phyloP scores from a whole-genome alignment of 1,139 yeast species.

The Arxiozyma telluris region DNA sequence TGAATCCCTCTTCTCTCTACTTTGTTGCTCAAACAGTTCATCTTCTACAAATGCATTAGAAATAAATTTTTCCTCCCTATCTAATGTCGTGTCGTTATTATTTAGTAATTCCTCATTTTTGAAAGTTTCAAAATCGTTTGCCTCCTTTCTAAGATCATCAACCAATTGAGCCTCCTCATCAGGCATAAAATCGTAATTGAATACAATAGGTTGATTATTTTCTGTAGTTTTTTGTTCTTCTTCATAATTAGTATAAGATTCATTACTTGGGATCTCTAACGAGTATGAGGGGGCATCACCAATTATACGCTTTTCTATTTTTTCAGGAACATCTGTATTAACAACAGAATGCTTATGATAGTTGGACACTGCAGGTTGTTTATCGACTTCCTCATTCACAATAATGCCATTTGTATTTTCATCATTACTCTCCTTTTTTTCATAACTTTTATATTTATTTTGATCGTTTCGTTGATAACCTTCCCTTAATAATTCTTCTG shows the following conservation, averaged over 20 bases:
- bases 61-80: constrained; percentile 14
- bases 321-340: background rate
- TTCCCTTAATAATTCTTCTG: constrained; percentile 5
- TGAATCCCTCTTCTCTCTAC: constrained; percentile 70
- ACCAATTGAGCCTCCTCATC: constrained; percentile 64
- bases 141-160: constrained; percentile 58
- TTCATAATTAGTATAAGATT: background rate
- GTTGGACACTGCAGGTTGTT: background rate
- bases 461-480: background rate
- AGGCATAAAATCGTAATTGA: constrained; percentile 63
- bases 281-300: background rate
- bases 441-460: background rate
- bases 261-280: background rate
- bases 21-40: constrained; percentile 42
- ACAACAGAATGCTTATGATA: background rate
- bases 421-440: background rate
- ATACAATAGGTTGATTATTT: constrained; percentile 16
- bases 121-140: constrained; percentile 60
- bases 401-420: background rate
- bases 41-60: constrained; percentile 27
- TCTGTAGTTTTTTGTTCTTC: background rate
- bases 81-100: constrained; percentile 13
- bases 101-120: constrained; percentile 34
- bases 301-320: background rate
- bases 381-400: background rate